phyloP scores from a whole-genome alignment of 495 filamentous ascomycete genomes.

The Elaphomyces granulatus region DNA sequence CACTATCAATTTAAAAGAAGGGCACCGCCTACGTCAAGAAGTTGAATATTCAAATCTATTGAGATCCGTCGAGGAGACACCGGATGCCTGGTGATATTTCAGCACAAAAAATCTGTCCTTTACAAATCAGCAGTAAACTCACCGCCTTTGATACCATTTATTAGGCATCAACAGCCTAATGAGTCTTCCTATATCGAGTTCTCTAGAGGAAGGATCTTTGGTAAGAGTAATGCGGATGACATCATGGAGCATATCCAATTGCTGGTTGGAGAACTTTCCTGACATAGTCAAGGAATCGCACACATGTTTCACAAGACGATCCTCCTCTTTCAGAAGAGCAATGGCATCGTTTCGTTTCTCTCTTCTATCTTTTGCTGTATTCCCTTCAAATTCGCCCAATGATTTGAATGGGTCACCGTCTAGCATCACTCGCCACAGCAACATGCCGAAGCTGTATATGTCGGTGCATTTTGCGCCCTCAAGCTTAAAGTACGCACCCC shows the following conservation, averaged over 20 bases:
- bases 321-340: constrained; percentile 9
- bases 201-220: constrained; percentile 10
- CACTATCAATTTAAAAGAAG: background rate
- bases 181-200: constrained; percentile 14
- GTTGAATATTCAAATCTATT: constrained; percentile 8
- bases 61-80: constrained; percentile 10
- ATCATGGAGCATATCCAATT: constrained; percentile 15
- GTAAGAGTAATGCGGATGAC: constrained; percentile 11
- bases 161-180: constrained; percentile 13
- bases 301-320: constrained; percentile 14
- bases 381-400: constrained; percentile 8
- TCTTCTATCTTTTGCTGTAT: constrained; percentile 8
- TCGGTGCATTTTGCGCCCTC: constrained; percentile 16
- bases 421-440: constrained; percentile 14
- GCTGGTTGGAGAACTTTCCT: constrained; percentile 10
- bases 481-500: too few species aligned
- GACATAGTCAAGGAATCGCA: constrained; percentile 12
- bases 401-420: constrained; percentile 16
- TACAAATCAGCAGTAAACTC: background rate
- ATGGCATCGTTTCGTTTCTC: constrained; percentile 10
- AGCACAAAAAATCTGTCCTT: background rate
- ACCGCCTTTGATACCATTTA: constrained; percentile 12
- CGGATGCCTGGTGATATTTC: constrained; percentile 2
- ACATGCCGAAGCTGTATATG: constrained; percentile 18
- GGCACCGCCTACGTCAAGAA: constrained; percentile 9